Conservation (phyloP, 2,329 filamentous ascomycete species). For the Apiospora sp. region DNA sequence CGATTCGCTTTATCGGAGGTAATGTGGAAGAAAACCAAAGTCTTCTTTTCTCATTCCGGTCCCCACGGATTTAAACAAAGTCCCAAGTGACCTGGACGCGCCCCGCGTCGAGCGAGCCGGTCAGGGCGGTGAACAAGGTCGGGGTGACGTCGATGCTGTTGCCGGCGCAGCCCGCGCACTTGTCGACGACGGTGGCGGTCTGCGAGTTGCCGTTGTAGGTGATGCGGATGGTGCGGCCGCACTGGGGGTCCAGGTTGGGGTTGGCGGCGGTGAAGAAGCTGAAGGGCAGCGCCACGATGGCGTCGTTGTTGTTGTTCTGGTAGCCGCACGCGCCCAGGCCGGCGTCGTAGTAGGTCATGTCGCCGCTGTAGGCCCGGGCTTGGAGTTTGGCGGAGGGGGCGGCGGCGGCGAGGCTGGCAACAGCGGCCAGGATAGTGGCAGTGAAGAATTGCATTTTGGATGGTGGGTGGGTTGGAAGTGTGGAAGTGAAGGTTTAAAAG, state of each 20-base stretch:
- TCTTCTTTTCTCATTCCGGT: slow-evolving; percentile 22
- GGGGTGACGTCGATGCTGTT: slow-evolving; percentile 43
- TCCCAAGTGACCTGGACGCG: slow-evolving; percentile 38
- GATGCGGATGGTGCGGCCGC: slow-evolving; percentile 27
- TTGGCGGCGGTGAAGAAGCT: slow-evolving; percentile 25
- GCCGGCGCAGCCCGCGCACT: slow-evolving; percentile 39
- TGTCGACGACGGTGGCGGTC: slow-evolving; percentile 41
- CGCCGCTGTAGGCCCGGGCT: slow-evolving; percentile 24
- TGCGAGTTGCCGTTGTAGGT: slow-evolving; percentile 34
- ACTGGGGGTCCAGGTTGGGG: slow-evolving; percentile 31
- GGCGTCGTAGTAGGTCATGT: slow-evolving; percentile 26
- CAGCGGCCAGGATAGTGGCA: not conserved
- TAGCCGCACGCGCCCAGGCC: slow-evolving; percentile 27
- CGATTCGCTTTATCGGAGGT: too few relatives aligned
- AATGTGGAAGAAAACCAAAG: not conserved
- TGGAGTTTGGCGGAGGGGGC: not conserved
- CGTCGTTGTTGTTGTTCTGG: slow-evolving; percentile 22
- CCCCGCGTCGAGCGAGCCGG: slow-evolving; percentile 33
- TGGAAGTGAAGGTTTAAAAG: not conserved
- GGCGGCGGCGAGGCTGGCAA: not conserved
- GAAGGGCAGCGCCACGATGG: slow-evolving; percentile 23
- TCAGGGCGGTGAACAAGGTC: slow-evolving; percentile 39
- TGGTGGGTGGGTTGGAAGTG: not conserved
- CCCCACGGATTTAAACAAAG: not conserved
- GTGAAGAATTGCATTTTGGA: not conserved